Percentiles rank a stretch among this genome's conserved stretches.
phyloP scores from a whole-genome alignment of 2,329 filamentous ascomycete genomes.

The Berkeleyomyces basicola region DNA sequence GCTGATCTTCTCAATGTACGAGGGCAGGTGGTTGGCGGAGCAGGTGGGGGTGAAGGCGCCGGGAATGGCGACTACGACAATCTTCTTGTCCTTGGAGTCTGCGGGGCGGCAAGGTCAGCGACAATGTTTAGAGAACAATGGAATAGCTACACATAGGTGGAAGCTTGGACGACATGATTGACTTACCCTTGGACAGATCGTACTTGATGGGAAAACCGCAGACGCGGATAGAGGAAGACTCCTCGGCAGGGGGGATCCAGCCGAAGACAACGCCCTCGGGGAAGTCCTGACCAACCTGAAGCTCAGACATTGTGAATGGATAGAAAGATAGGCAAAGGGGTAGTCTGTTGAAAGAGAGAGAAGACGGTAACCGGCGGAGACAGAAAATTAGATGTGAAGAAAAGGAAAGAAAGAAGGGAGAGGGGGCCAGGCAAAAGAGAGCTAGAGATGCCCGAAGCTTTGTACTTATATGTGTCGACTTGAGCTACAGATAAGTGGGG shows the following conservation, averaged over 20 bases:
- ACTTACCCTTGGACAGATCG: constrained; percentile 56
- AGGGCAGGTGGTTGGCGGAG: constrained; percentile 64
- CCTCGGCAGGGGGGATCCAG: constrained; percentile 62
- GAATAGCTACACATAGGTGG: background rate
- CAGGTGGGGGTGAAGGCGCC: constrained; percentile 80
- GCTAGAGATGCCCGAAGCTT: background rate
- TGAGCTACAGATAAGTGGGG: constrained; percentile 3
- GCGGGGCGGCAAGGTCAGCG: background rate
- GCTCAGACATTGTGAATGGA: constrained; percentile 34
- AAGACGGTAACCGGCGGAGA: background rate
- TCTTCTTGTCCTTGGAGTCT: constrained; percentile 41
- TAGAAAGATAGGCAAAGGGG: background rate
- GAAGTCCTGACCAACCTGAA: constrained; percentile 72
- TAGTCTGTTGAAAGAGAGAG: background rate
- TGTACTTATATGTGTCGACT: constrained; percentile 2
- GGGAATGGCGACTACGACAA: constrained; percentile 38
- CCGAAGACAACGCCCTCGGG: constrained; percentile 67
- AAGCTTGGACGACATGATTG: background rate
- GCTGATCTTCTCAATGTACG: constrained; percentile 56
- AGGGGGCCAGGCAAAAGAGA: background rate
- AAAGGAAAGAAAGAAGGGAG: background rate
- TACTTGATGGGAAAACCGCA: constrained; percentile 68
- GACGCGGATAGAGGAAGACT: constrained; percentile 49
- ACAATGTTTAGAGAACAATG: background rate
- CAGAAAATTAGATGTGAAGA: background rate